Base-by-base conservation (phyloP, 257 asterid genomes). In the Petunia axillaris region DNA sequence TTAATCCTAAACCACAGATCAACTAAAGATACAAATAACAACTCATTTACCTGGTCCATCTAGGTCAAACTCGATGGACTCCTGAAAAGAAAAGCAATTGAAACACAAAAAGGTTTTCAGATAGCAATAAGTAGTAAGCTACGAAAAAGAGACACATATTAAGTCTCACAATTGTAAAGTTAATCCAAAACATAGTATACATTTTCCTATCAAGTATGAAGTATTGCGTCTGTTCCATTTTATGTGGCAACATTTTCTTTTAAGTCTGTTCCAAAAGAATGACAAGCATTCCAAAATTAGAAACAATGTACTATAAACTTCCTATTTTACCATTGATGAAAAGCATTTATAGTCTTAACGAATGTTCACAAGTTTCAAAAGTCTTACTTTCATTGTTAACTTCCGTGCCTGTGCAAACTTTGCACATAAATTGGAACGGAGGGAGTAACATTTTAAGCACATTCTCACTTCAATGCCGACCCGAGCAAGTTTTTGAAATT, bases 21-120 rank as follows among this genome's bases (percentile, higher is more conserved):
- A 50, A 57, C 14, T 40, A 63, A 81, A 60, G 14, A 41, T 44
- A 74, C 54, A 4, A 40, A 43, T 78, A 54, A 16, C 2, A 70
- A 43, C 40, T 48, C 10, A 35, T 68, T 77, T 88, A 94, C 98
- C 98, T 94, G 97, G 64, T 94, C 98, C 98, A 94, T 94, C 85
- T 86, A 67, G 85, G 75, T 81, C 81, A 68, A 62, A 16, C 76
- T 73, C 63, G 83, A 66, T 64, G 65, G 73, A 83, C 75, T 64
- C 80, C 90, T 58, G 86, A 52, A 41, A 80, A 46, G 8, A 63
- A 82, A 76, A 52, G 41, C 65, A 38, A 48, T 36, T 9, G 35
- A 15, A 79, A 35, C 14, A 38, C 43, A 64, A 8, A 52, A 43
- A 36, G 39, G 36, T 14, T 77, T 40, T 60, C 62, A 79, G 62